Base-by-base conservation (phyloP, 1,284 basidiomycete species). In the Trichosporon asahii region DNA sequence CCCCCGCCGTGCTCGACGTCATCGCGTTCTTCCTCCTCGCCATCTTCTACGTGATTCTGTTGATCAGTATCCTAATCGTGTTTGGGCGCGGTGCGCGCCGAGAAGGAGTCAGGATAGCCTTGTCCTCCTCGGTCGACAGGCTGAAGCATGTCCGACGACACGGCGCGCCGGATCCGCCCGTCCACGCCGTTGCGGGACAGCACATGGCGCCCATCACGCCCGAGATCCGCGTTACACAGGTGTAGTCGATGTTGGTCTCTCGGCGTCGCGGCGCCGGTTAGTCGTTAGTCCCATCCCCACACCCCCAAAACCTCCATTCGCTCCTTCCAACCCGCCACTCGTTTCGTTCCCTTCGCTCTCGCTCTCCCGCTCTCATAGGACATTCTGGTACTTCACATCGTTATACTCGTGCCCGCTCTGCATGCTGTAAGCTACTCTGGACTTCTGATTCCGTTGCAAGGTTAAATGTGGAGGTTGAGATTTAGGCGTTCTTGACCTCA, bases 401-500 rank as follows among this genome's bases (percentile, higher is more conserved):
- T 31, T n/a, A 29, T 31, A 29, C 11, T 53, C 49, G 49, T 53
- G 49, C 49, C 49, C 49, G 18, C 15, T 29, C 55, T 61, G 29
- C 57, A 61, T 61, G 29, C 27, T 31, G 57, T 31, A n/a, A 29
- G 14, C 57, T 61, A n/a, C 11, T 60, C 55, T 29, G 25, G 7
- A 37, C 35, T 37, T 29, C 25, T 14, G 25, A 29, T 18, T 29
- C 55, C 15, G 35, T 37, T 12, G 35, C 35, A 14, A 12, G 31
- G 31, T 33, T 3, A 9, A 33, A n/a, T 9, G 35, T 9, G 11
- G 35, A 37, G 14, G 35, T 37, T 9, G 35, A 37, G 35, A 12
- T 5, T 27, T n/a, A 61, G 57, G 57, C 57, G 57, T 31, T 61
- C 68, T 73, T 66, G 9, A 73, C 66, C 2, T 73, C 72, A 15